These are phyloP conservation scores for Diaporthe longicolla DNA, from an alignment of 2,329 filamentous ascomycete species.

Conservation along the genomic window DNA sequence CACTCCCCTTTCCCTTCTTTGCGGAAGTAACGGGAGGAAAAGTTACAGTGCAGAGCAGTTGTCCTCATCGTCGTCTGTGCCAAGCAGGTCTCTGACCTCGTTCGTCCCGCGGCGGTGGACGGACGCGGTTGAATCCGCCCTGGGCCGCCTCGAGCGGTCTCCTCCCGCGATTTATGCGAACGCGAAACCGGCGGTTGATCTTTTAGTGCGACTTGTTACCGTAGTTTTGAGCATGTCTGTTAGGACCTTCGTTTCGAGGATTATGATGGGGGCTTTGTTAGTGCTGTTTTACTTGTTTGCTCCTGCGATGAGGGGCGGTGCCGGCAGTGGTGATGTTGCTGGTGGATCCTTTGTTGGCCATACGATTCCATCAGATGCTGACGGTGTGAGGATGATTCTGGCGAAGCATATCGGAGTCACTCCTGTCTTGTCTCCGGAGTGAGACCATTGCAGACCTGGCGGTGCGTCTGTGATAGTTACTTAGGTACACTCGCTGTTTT, in stretches of 20 bases:
- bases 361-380: neutral
- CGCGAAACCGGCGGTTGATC: conserved; percentile 38
- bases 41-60: neutral
- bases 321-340: neutral
- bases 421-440: neutral
- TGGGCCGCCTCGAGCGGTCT: conserved; percentile 35
- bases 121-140: conserved; percentile 31
- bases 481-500: neutral
- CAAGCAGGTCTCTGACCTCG: conserved; percentile 36
- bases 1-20: neutral
- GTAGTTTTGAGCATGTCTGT: conserved; percentile 42
- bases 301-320: neutral
- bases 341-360: neutral
- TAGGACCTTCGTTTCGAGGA: conserved; percentile 42
- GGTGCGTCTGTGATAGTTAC: too few relatives aligned
- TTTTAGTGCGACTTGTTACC: conserved; percentile 19
- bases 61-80: conserved; percentile 29
- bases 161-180: conserved; percentile 28
- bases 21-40: neutral
- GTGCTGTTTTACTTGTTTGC: conserved; percentile 40
- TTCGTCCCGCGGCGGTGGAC: conserved; percentile 27
- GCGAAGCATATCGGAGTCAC: conserved; percentile 3
- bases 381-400: neutral
- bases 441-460: neutral
- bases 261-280: conserved; percentile 40